These are phyloP conservation scores for Aspergillus wentii DNA, from an alignment of 495 filamentous ascomycete species.

Conservation along the genomic window DNA sequence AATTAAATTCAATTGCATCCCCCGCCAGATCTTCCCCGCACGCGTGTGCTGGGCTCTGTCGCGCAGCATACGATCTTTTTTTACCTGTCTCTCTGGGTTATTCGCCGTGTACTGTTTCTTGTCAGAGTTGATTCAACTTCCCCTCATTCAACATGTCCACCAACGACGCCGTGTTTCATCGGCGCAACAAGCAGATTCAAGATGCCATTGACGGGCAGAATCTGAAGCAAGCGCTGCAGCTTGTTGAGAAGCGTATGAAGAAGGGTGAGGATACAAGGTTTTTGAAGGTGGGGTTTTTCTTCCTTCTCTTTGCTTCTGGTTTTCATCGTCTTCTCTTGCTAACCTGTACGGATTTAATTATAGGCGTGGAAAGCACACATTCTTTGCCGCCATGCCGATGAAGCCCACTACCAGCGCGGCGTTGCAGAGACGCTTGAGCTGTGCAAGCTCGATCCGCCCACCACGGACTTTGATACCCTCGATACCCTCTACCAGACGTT, in stretches of 20 bases:
- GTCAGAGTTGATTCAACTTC: neutral
- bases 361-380: conserved; percentile 53
- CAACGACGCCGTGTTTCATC: conserved; percentile 42
- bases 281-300: conserved; percentile 25
- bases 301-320: neutral
- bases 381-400: conserved; percentile 39
- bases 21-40: conserved; percentile 9
- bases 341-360: neutral
- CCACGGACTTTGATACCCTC: conserved; percentile 46
- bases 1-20: conserved; percentile 10
- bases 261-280: conserved; percentile 51
- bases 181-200: conserved; percentile 53
- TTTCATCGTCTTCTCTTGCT: neutral
- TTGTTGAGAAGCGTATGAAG: conserved; percentile 56
- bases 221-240: conserved; percentile 54
- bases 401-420: conserved; percentile 36
- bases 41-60: conserved; percentile 23
- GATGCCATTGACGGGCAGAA: conserved; percentile 54
- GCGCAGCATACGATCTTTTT: conserved; percentile 20
- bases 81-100: neutral
- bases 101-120: neutral
- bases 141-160: conserved; percentile 23
- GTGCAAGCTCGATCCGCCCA: conserved; percentile 41
- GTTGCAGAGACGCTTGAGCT: conserved; percentile 43
- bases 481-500: conserved; percentile 39